These are phyloP conservation scores for Nemania sp. DNA, from an alignment of 2,329 filamentous ascomycete species.

Conservation along the genomic window DNA sequence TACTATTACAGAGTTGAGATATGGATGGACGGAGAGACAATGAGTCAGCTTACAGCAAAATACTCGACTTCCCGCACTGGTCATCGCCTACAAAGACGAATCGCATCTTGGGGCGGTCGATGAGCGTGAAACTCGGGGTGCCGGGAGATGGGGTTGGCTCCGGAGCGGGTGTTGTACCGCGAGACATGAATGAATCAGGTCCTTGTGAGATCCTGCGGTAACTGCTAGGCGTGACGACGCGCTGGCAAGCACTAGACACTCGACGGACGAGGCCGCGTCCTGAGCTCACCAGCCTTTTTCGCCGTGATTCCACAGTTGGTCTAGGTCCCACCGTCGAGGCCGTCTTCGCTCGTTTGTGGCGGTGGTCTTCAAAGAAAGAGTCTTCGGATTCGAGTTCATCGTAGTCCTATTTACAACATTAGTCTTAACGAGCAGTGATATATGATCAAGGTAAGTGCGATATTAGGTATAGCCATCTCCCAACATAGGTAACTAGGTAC, in stretches of 20 bases:
- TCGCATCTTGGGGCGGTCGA: slow-evolving; percentile 46
- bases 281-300: slow-evolving; percentile 33
- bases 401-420: slow-evolving; percentile 33
- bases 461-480: background rate
- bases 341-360: slow-evolving; percentile 43
- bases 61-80: slow-evolving; percentile 49
- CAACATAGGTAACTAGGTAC: slow-evolving; percentile 13
- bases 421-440: background rate
- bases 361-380: slow-evolving; percentile 38
- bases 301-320: slow-evolving; percentile 29
- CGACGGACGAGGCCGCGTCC: slow-evolving; percentile 39
- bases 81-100: slow-evolving; percentile 50
- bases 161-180: slow-evolving; percentile 24
- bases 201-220: slow-evolving; percentile 2
- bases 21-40: background rate
- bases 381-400: slow-evolving; percentile 22
- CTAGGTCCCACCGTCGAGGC: slow-evolving; percentile 22
- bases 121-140: slow-evolving; percentile 34
- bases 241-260: slow-evolving; percentile 41
- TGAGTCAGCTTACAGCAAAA: slow-evolving; percentile 46
- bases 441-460: background rate
- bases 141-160: slow-evolving; percentile 34
- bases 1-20: background rate
- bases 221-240: slow-evolving; percentile 31
- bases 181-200: slow-evolving; percentile 2